A percentile compares a stretch with the other conserved stretches of the same genome.
Conservation (phyloP, 306 rosid genomes). For the Heteromeles arbutifolia region DNA sequence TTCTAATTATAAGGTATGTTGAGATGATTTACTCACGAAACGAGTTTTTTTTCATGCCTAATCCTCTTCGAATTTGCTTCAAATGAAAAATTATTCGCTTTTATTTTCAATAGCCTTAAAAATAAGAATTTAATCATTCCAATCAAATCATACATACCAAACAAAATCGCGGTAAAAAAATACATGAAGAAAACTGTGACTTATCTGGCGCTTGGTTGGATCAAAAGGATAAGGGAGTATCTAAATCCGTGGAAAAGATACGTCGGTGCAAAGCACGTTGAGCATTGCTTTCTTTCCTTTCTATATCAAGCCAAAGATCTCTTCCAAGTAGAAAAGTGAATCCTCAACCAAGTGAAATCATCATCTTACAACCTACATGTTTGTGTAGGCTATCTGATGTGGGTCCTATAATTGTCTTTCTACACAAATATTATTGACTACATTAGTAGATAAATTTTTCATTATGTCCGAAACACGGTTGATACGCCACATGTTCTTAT, state of each 20-base stretch:
- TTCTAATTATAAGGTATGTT: no score
- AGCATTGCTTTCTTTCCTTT: neutral
- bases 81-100: no score
- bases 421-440: neutral
- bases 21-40: no score
- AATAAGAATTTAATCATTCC: no score
- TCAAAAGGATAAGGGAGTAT: slow-evolving; percentile 13
- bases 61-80: neutral
- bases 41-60: no score
- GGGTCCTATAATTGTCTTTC: slow-evolving; percentile 6
- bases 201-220: neutral
- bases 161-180: neutral
- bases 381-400: neutral
- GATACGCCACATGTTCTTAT: no score
- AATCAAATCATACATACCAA: no score
- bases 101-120: no score
- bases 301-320: neutral
- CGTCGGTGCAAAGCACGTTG: slow-evolving; percentile 2
- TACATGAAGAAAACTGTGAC: neutral
- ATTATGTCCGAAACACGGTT: rapidly evolving
- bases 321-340: neutral
- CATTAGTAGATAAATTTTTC: neutral
- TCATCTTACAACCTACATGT: neutral
- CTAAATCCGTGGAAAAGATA: slow-evolving; percentile 4
- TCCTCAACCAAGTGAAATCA: slow-evolving; percentile 1